These are phyloP conservation scores for Globisporangium splendens DNA, from an alignment of 352 stramenopile genomes.

Conservation along the genomic window DNA sequence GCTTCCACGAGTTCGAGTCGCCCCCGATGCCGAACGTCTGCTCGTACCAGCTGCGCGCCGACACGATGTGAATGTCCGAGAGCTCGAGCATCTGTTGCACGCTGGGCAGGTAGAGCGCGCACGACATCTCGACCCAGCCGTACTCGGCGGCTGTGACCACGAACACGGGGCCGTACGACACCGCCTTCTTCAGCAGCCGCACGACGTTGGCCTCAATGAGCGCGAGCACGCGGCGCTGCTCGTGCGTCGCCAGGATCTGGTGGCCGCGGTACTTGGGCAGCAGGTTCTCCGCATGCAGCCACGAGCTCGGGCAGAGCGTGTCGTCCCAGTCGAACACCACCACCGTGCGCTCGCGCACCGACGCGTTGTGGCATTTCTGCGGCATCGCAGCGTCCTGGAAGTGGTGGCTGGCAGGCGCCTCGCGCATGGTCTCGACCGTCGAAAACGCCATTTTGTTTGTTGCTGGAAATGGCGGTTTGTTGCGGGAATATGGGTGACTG, in stretches of 20 bases:
- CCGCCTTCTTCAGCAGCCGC: slow-evolving; percentile 64
- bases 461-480: background rate
- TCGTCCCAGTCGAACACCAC: slow-evolving; percentile 89
- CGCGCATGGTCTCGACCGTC: slow-evolving; percentile 41
- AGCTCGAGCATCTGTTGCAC: slow-evolving; percentile 66
- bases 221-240: slow-evolving; percentile 54
- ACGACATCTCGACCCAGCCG: slow-evolving; percentile 84
- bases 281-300: slow-evolving; percentile 77
- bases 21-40: slow-evolving; percentile 76
- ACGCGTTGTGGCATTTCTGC: slow-evolving; percentile 7
- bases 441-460: slow-evolving; percentile 36
- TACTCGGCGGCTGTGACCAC: slow-evolving; percentile 82
- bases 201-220: slow-evolving; percentile 63
- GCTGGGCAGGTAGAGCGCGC: slow-evolving; percentile 65
- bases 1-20: slow-evolving; percentile 79
- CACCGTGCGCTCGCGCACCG: slow-evolving; percentile 72
- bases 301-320: slow-evolving; percentile 84
- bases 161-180: slow-evolving; percentile 78
- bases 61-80: slow-evolving; percentile 83
- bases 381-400: slow-evolving; percentile 11
- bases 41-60: slow-evolving; percentile 82
- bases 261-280: slow-evolving; percentile 79
- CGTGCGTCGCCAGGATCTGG: slow-evolving; percentile 47
- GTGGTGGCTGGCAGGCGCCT: slow-evolving; percentile 2
- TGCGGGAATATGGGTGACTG: background rate